Conservation (phyloP, 1,139 yeast species). For the Yueomyces sp. region DNA sequence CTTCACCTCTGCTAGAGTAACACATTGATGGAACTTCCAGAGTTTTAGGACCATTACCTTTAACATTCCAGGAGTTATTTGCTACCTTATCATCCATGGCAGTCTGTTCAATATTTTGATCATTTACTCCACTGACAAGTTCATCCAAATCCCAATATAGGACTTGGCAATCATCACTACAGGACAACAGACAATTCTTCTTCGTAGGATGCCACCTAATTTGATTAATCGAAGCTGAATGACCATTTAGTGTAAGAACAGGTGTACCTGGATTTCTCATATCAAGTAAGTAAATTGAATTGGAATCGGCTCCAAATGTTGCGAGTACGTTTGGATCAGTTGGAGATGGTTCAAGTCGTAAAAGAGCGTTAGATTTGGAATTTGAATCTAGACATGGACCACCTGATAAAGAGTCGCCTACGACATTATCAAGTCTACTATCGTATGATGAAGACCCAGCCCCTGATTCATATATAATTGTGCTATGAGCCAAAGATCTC, state of each 20-base stretch:
- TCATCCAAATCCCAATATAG: slow-evolving; percentile 65
- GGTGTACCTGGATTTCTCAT: slow-evolving; percentile 85
- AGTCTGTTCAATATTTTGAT: slow-evolving; percentile 1
- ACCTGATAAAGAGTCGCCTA: neutral
- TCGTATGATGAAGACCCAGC: slow-evolving; percentile 1
- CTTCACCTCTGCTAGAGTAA: slow-evolving; percentile 18
- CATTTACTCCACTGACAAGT: slow-evolving; percentile 2
- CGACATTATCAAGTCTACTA: slow-evolving; percentile 2
- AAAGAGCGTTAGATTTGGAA: slow-evolving; percentile 23
- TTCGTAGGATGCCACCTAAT: slow-evolving; percentile 77
- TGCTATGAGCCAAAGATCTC: slow-evolving; percentile 81
- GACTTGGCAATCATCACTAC: slow-evolving; percentile 87
- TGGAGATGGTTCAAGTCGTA: slow-evolving; percentile 68
- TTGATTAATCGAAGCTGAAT: slow-evolving; percentile 54
- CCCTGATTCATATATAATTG: slow-evolving; percentile 75
- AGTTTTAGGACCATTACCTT: slow-evolving; percentile 6
- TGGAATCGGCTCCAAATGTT: slow-evolving; percentile 62
- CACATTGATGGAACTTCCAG: slow-evolving; percentile 16
- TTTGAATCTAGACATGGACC: neutral
- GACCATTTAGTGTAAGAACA: slow-evolving; percentile 54
- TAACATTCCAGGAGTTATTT: slow-evolving; percentile 1
- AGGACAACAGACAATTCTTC: slow-evolving; percentile 50
- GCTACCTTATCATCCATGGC: neutral
- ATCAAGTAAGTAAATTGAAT: slow-evolving; percentile 59
- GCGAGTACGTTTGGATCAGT: slow-evolving; percentile 73